A percentile compares a stretch with the other conserved stretches of the same genome.
phyloP scores from a whole-genome alignment of 352 stramenopile genomes.

The Plasmopara muralis region DNA sequence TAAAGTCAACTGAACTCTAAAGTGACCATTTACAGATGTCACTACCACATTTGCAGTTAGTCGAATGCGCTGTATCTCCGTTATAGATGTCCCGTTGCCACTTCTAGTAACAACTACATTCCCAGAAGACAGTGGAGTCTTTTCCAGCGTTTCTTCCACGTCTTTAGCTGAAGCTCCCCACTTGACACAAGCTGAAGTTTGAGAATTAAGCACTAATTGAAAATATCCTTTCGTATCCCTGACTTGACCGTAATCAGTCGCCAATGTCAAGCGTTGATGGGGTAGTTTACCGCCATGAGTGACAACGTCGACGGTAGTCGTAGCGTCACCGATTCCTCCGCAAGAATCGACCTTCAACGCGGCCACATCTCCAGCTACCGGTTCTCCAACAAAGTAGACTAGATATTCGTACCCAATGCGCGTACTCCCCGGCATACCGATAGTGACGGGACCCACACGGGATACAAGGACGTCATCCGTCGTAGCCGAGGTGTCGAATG shows the following conservation, averaged over 20 bases:
- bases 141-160: slow-evolving; percentile 41
- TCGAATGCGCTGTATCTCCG: slow-evolving; percentile 60
- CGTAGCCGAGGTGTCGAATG: slow-evolving; percentile 22
- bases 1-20: slow-evolving; percentile 57
- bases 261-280: slow-evolving; percentile 72
- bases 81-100: slow-evolving; percentile 54
- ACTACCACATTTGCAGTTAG: slow-evolving; percentile 64
- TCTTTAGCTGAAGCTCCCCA: slow-evolving; percentile 51
- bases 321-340: slow-evolving; percentile 19
- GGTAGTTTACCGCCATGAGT: slow-evolving; percentile 74
- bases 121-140: slow-evolving; percentile 22
- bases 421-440: slow-evolving; percentile 2
- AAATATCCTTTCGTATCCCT: slow-evolving; percentile 54
- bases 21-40: slow-evolving; percentile 39
- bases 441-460: slow-evolving; percentile 29
- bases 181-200: slow-evolving; percentile 35
- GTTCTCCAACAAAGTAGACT: slow-evolving; percentile 88
- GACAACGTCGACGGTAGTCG: slow-evolving; percentile 32
- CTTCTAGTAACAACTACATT: slow-evolving; percentile 53
- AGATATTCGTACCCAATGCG: slow-evolving; percentile 82
- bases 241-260: slow-evolving; percentile 75
- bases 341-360: slow-evolving; percentile 27
- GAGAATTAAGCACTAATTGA: slow-evolving; percentile 24
- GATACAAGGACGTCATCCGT: slow-evolving; percentile 51
- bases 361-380: slow-evolving; percentile 80